Evolutionary conservation across 1,284 basidiomycete species (phyloP).

Genomic region (Puccinia polysora): DNA sequence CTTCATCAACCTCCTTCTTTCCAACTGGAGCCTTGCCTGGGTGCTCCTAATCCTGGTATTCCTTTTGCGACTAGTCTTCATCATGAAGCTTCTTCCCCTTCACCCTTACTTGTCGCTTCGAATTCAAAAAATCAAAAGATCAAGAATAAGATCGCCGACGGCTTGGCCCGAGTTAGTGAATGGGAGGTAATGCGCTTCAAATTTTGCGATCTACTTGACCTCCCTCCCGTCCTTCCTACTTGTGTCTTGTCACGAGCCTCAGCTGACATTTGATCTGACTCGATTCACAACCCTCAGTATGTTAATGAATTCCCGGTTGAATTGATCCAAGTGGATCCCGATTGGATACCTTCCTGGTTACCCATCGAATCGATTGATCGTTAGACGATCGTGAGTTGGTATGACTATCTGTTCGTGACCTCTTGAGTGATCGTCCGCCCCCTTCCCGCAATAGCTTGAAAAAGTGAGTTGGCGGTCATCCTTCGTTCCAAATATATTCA

Average conservation of each 20-base stretch:
- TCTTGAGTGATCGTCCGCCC: too few species aligned
- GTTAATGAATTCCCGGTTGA: constrained; percentile 38
- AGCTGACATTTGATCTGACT: neutral
- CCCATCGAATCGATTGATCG: constrained; percentile 35
- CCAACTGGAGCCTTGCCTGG: neutral
- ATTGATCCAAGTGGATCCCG: constrained; percentile 8
- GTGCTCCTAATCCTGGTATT: neutral
- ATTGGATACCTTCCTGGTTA: constrained; percentile 32
- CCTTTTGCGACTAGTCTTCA: neutral
- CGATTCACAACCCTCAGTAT: constrained; percentile 12
- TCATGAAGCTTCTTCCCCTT: neutral
- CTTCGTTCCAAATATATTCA: too few species aligned
- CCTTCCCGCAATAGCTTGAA: too few species aligned
- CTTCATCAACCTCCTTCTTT: neutral
- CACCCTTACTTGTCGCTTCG: too few species aligned
- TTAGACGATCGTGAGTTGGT: too few species aligned
- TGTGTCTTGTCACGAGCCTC: neutral
- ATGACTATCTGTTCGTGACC: too few species aligned
- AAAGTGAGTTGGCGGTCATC: too few species aligned
- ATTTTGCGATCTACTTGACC: neutral
- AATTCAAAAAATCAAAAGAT: constrained; percentile 3
- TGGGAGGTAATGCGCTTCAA: constrained; percentile 29
- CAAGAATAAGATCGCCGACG: constrained; percentile 25
- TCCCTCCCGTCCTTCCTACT: neutral
- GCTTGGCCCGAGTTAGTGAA: constrained; percentile 13